phyloP scores from a whole-genome alignment of 805 yeast species.

The Cyberlindnera americana region DNA sequence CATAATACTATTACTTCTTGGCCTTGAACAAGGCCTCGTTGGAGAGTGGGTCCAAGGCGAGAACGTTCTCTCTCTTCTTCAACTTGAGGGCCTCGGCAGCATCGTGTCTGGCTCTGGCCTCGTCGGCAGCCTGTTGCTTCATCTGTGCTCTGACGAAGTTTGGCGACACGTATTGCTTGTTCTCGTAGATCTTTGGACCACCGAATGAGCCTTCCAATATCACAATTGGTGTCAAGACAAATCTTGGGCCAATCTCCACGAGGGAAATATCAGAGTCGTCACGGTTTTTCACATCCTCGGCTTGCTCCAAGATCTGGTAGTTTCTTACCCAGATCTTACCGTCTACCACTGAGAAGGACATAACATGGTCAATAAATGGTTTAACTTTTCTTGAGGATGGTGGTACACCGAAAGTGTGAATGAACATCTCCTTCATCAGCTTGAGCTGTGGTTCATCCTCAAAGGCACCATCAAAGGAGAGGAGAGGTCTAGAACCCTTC shows the following conservation, averaged over 20 bases:
- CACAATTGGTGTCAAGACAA: constrained; percentile 87
- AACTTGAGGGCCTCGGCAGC: constrained; percentile 74
- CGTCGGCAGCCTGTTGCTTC: constrained; percentile 73
- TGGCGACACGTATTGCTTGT: constrained; percentile 95
- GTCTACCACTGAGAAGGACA: constrained; percentile 90
- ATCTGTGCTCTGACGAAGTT: constrained; percentile 89
- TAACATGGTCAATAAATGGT: constrained; percentile 93
- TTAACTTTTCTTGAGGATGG: constrained; percentile 88
- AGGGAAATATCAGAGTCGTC: constrained; percentile 66
- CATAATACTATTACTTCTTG: constrained; percentile 2
- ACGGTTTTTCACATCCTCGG: constrained; percentile 49
- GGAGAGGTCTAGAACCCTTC: constrained; percentile 90
- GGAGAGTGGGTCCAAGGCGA: constrained; percentile 79
- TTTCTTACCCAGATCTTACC: constrained; percentile 94
- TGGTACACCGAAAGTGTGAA: constrained; percentile 91
- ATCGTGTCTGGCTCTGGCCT: constrained; percentile 74
- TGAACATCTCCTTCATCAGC: constrained; percentile 78
- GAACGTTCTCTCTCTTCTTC: constrained; percentile 68
- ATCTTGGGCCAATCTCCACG: constrained; percentile 95
- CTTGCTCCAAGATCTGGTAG: constrained; percentile 75
- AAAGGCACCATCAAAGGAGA: constrained; percentile 83
- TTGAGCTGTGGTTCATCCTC: constrained; percentile 63
- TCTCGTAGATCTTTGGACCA: constrained; percentile 96
- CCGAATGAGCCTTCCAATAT: constrained; percentile 95
- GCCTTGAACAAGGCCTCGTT: constrained; percentile 70